These are phyloP conservation scores for Neurospora sp. DNA, from an alignment of 495 filamentous ascomycete species.

Conservation along the genomic window DNA sequence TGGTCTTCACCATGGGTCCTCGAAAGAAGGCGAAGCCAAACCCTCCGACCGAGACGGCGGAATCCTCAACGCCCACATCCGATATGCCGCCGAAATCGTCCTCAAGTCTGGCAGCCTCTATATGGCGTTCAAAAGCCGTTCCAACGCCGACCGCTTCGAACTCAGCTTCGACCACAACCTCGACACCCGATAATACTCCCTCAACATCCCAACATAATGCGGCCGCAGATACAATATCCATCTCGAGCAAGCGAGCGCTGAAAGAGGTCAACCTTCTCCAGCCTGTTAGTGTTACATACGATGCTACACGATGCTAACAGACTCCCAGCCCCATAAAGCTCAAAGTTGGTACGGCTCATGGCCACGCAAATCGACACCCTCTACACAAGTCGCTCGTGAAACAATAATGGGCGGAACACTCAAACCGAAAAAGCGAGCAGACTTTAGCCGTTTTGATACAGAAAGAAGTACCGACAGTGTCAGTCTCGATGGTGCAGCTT, in stretches of 20 bases:
- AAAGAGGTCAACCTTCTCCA: slow-evolving; percentile 10
- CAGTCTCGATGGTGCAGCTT: slow-evolving; percentile 15
- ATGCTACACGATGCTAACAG: slow-evolving; percentile 11
- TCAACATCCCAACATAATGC: slow-evolving; percentile 1
- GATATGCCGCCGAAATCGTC: slow-evolving; percentile 7
- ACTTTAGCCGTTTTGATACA: slow-evolving; percentile 38
- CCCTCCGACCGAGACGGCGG: slow-evolving; percentile 27
- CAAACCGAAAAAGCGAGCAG: slow-evolving; percentile 25
- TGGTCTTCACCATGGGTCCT: slow-evolving; percentile 38
- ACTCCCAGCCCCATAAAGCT: slow-evolving; percentile 40
- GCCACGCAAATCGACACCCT: slow-evolving; percentile 61
- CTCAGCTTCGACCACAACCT: background rate
- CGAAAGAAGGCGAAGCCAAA: slow-evolving; percentile 56
- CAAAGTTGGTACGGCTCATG: slow-evolving; percentile 58
- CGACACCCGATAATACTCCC: slow-evolving; percentile 4
- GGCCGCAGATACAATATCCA: slow-evolving; percentile 1
- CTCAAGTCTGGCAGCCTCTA: background rate
- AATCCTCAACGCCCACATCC: slow-evolving; percentile 7
- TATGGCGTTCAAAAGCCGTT: background rate
- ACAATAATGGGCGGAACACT: slow-evolving; percentile 53
- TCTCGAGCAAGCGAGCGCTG: background rate
- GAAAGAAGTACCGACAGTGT: slow-evolving; percentile 24
- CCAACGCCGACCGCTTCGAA: background rate
- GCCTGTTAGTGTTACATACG: background rate
- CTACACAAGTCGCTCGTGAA: slow-evolving; percentile 68